These are phyloP conservation scores for Bullera alba DNA, from an alignment of 768 basidiomycete species.

Conservation along the genomic window DNA sequence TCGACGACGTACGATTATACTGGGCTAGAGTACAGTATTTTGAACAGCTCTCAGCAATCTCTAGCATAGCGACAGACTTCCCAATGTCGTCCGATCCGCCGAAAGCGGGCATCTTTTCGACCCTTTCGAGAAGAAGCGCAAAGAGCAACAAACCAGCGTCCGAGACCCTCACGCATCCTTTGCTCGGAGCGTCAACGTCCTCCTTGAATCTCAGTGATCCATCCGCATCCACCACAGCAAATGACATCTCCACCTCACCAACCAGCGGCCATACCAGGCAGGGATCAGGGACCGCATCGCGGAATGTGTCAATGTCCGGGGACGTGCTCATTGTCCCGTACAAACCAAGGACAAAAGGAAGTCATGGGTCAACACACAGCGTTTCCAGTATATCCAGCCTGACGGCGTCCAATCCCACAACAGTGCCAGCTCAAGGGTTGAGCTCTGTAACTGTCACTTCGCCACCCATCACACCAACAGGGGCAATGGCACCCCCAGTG, in stretches of 20 bases:
- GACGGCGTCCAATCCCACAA: background rate
- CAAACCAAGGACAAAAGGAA: slow-evolving; percentile 39
- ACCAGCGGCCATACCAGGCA: background rate
- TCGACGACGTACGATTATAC: no score
- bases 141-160: slow-evolving; percentile 12
- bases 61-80: no score
- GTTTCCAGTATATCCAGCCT: slow-evolving; percentile 7
- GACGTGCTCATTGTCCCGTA: slow-evolving; percentile 24
- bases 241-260: background rate
- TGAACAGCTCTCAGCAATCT: no score
- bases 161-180: slow-evolving; percentile 34
- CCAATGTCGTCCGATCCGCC: slow-evolving; percentile 2
- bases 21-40: no score
- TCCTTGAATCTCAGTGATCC: slow-evolving; percentile 19
- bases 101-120: slow-evolving; percentile 29
- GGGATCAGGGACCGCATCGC: background rate
- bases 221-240: background rate
- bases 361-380: slow-evolving; percentile 17
- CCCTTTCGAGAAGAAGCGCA: slow-evolving; percentile 27
- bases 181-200: slow-evolving; percentile 30
- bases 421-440: background rate
- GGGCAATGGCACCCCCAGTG: slow-evolving; percentile 16
- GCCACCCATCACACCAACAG: slow-evolving; percentile 16
- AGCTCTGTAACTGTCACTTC: background rate
- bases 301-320: background rate